These are phyloP conservation scores for Aspergillus ibericus DNA, from an alignment of 2,329 filamentous ascomycete species.

Conservation along the genomic window DNA sequence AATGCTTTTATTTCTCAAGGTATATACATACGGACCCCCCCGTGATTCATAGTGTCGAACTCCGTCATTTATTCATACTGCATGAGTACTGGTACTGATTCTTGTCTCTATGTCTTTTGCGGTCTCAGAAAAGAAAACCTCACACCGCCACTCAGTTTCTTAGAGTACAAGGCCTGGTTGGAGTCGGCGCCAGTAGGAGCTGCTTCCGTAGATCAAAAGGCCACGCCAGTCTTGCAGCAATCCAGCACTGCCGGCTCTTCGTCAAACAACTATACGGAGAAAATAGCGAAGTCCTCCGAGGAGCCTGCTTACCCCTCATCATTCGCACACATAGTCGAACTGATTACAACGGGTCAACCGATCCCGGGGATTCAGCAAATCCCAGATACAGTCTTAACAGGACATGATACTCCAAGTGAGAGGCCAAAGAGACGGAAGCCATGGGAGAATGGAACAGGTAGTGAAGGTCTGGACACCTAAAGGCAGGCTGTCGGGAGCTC, in stretches of 20 bases:
- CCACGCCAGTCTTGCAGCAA: slow-evolving; percentile 8
- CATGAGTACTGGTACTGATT: background rate
- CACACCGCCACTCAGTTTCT: slow-evolving; percentile 59
- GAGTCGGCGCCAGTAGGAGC: slow-evolving; percentile 12
- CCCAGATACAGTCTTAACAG: slow-evolving; percentile 72
- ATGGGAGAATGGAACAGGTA: slow-evolving; percentile 66
- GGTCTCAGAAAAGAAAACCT: slow-evolving; percentile 39
- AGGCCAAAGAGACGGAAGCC: slow-evolving; percentile 64
- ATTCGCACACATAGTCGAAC: slow-evolving; percentile 81
- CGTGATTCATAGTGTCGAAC: background rate
- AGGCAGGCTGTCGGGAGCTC: background rate
- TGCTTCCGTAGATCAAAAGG: slow-evolving; percentile 1
- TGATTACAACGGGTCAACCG: slow-evolving; percentile 77
- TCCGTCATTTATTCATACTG: background rate
- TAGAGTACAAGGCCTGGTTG: slow-evolving; percentile 67
- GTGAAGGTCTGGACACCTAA: slow-evolving; percentile 28
- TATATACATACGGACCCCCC: slow-evolving; percentile 21
- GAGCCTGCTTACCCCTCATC: slow-evolving; percentile 71
- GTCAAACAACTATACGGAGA: slow-evolving; percentile 6
- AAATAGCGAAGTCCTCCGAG: slow-evolving; percentile 39
- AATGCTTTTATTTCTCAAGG: slow-evolving; percentile 52
- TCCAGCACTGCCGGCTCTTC: slow-evolving; percentile 7
- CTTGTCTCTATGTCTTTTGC: background rate
- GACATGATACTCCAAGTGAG: slow-evolving; percentile 62
- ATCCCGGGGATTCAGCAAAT: slow-evolving; percentile 88